phyloP scores from a whole-genome alignment of 352 stramenopile genomes.

The Globisporangium emineosum region DNA sequence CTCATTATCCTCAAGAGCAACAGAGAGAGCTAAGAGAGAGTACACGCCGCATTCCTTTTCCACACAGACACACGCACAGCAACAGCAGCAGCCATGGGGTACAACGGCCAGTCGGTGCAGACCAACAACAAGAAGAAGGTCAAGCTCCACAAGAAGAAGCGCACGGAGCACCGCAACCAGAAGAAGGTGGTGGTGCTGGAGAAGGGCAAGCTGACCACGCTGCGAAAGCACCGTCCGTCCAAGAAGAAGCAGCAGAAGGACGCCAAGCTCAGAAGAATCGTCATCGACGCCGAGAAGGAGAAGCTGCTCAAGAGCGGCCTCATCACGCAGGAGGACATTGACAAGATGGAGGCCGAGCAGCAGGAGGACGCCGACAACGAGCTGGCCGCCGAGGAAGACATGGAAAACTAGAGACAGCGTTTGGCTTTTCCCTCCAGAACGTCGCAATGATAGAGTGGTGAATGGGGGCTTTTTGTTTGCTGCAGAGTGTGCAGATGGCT shows the following conservation, averaged over 20 bases:
- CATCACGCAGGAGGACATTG: constrained; percentile 81
- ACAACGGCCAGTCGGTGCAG: constrained; percentile 64
- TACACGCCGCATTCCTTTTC: constrained; percentile 7
- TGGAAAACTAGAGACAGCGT: constrained; percentile 40
- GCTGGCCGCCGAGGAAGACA: constrained; percentile 30
- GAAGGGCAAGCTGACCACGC: constrained; percentile 48
- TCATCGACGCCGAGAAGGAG: constrained; percentile 65
- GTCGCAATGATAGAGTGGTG: constrained; percentile 4
- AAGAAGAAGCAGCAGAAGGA: constrained; percentile 89
- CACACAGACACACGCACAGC: constrained; percentile 9
- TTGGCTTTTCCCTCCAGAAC: not conserved
- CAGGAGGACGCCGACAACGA: constrained; percentile 33
- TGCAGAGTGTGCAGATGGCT: not conserved
- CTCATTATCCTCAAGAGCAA: constrained; percentile 7
- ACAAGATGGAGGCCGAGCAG: constrained; percentile 68
- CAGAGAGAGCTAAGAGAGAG: not conserved
- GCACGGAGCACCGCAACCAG: constrained; percentile 65
- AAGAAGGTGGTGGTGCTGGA: constrained; percentile 71
- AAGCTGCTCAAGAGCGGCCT: constrained; percentile 78
- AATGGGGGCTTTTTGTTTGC: not conserved
- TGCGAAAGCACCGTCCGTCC: constrained; percentile 65
- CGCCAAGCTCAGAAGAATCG: constrained; percentile 71
- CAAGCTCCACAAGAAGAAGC: constrained; percentile 85
- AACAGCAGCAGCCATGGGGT: constrained; percentile 30
- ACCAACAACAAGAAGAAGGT: constrained; percentile 87